Evolutionary conservation across 495 filamentous ascomycete species (phyloP), one percentile per base, ranked within the genome.

Genomic region (Penicillium dipodomyicola): DNA sequence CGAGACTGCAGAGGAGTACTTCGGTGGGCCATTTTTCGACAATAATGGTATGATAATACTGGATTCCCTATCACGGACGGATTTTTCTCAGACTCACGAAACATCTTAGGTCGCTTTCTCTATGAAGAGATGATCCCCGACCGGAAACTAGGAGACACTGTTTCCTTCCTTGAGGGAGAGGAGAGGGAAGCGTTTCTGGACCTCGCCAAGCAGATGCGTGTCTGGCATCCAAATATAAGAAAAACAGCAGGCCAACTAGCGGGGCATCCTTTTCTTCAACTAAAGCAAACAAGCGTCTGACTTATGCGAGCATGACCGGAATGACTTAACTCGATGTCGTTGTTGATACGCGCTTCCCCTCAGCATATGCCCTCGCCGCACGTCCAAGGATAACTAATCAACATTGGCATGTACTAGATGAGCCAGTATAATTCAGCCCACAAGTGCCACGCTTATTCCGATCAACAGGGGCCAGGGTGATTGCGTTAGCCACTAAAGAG

Each of bases 121-220:
- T 67, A 72, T 52, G 58, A 72, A 58, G 60, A 68, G 23, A 56
- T 73, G 58, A 69, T 72, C 40, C 67, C 70, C 3, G 55, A 70
- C 51, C 68, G 67, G 19, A 70, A 70, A 58, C 48, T 76, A 60
- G 54, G 29, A 46, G 64, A 69, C 53, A 67, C 62, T 44, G 56
- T 58, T 63, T 62, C 66, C 11, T 69, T 67, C 47, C 65, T 72
- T 62, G 56, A 58, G 44, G 70, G 59, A 59, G 69, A 74, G 55
- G 74, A 79, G 60, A 75, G 39, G 60, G 72, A 77, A 55, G 22
- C 33, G 39, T 78, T 79, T 70, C 53, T 78, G 51, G 67, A 73
- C 58, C 67, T 78, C 50, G 70, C 64, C 57, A 69, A 64, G 56
- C 61, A 50, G 63, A 79, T 77, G 70, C 73, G 77, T 65, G 53